Conservation (phyloP, 176 grass and related monocot species). For the Avena atlantica region DNA sequence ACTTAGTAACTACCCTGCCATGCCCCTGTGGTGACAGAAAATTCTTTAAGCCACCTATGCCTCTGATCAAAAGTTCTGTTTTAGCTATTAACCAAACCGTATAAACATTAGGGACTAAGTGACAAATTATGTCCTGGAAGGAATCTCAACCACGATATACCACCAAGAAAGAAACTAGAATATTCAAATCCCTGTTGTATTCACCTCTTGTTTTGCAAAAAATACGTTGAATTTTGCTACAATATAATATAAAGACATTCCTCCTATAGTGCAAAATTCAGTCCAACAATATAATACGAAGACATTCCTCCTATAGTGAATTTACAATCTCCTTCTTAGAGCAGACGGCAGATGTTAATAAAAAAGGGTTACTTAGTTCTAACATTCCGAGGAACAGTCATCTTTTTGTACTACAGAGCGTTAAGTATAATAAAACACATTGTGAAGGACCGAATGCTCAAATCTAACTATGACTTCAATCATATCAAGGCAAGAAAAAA, state of each 20-base stretch:
- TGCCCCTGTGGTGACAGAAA: neutral
- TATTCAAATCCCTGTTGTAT: neutral
- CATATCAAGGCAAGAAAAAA: neutral
- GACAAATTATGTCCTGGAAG: neutral
- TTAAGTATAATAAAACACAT: neutral
- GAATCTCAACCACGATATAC: neutral
- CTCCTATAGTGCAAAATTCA: neutral
- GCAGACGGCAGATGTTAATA: neutral
- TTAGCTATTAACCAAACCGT: constrained; percentile 11
- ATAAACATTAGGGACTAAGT: neutral
- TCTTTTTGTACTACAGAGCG: neutral
- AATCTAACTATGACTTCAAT: neutral
- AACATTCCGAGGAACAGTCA: neutral
- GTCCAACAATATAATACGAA: neutral
- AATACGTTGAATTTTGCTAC: neutral
- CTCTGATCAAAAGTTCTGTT: neutral
- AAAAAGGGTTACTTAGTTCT: neutral
- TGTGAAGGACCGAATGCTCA: neutral
- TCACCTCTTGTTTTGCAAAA: neutral
- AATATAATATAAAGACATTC: neutral
- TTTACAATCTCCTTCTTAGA: neutral
- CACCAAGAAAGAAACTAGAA: neutral
- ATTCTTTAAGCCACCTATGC: neutral
- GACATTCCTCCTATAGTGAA: constrained; percentile 1
- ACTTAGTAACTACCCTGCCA: neutral